Base-by-base conservation (phyloP, 1,284 basidiomycete species). In the Earliella scabrosa region DNA sequence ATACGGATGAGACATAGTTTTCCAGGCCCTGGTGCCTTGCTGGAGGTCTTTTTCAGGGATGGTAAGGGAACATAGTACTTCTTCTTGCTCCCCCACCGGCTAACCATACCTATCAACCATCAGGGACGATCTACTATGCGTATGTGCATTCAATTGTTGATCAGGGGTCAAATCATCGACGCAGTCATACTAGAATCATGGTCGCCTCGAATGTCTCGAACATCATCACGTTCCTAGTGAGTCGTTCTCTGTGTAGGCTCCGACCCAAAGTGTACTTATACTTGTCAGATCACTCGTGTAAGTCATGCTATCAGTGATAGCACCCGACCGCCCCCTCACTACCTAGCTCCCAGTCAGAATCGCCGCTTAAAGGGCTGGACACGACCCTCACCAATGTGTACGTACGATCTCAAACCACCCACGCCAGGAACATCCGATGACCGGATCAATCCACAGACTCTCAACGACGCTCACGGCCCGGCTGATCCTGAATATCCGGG, bases 361-460 rank as follows among this genome's bases (percentile, higher is more conserved):
- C 61, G 4, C 56, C 60, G 9, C 18, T 61, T 16, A 58, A 61
- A 27, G 58, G 57, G 8, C 48, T 59, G 16, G 60, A 58, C 6
- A 46, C 64, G 0, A 62, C 57, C 10, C 46, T 59, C 7, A 64
- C 63, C 11, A 69, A 69, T 36, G 66, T 66, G 66, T 69, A 44
- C 47, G 67, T 62, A 23, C 29, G n/a, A n/a, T n/a, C n/a, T n/a
- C n/a, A n/a, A n/a, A n/a, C n/a, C n/a, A n/a, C n/a, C n/a, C n/a
- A n/a, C n/a, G n/a, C n/a, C n/a, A n/a, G n/a, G n/a, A n/a, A n/a
- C n/a, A n/a, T n/a, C n/a, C n/a, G n/a, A n/a, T n/a, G n/a, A n/a
- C n/a, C n/a, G n/a, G n/a, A n/a, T n/a, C n/a, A n/a, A n/a, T n/a
- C 2, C 35, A 3, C 35, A 63, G 61, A 6, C 32, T 65, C 2